These are phyloP conservation scores for Colletotrichum ledebouriae DNA, from an alignment of 2,329 filamentous ascomycete genomes.

Conservation along the genomic window DNA sequence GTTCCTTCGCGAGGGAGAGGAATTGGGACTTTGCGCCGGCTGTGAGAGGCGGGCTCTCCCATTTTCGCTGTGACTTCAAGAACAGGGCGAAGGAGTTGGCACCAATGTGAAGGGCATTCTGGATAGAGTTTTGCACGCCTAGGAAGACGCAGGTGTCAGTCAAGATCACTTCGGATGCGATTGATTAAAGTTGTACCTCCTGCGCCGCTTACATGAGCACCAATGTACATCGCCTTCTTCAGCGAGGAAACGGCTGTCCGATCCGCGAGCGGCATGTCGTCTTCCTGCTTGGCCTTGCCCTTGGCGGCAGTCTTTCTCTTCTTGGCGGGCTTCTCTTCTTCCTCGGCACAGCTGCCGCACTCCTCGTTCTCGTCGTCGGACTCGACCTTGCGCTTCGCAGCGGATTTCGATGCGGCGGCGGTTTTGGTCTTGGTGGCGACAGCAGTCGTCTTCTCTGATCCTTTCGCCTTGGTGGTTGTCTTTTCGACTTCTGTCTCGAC, in stretches of 20 bases:
- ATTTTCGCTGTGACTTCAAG: conserved; percentile 96
- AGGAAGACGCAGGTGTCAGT: conserved; percentile 3
- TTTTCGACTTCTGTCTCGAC: conserved; percentile 45
- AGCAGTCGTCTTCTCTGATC: conserved; percentile 27
- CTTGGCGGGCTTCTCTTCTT: conserved; percentile 52
- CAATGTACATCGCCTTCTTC: conserved; percentile 82
- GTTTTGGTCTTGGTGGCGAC: conserved; percentile 33
- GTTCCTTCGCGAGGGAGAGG: conserved; percentile 73
- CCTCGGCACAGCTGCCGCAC: conserved; percentile 44
- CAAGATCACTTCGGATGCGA: not conserved
- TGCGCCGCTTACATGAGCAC: conserved; percentile 91
- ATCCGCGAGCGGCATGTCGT: conserved; percentile 73
- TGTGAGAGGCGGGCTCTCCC: conserved; percentile 84
- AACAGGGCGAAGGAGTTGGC: conserved; percentile 96
- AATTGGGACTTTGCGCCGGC: conserved; percentile 78
- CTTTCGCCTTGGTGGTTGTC: conserved; percentile 42
- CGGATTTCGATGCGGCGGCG: conserved; percentile 41
- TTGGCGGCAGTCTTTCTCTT: conserved; percentile 58
- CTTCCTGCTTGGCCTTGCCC: conserved; percentile 52
- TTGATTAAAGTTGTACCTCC: conserved; percentile 70
- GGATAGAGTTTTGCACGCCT: conserved; percentile 91
- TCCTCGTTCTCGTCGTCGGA: conserved; percentile 46
- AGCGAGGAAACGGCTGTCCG: conserved; percentile 75
- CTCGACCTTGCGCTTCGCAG: conserved; percentile 51
- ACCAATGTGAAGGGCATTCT: conserved; percentile 83